These are phyloP conservation scores for Arthrinium phaeospermum DNA, from an alignment of 2,329 filamentous ascomycete species.

Conservation along the genomic window DNA sequence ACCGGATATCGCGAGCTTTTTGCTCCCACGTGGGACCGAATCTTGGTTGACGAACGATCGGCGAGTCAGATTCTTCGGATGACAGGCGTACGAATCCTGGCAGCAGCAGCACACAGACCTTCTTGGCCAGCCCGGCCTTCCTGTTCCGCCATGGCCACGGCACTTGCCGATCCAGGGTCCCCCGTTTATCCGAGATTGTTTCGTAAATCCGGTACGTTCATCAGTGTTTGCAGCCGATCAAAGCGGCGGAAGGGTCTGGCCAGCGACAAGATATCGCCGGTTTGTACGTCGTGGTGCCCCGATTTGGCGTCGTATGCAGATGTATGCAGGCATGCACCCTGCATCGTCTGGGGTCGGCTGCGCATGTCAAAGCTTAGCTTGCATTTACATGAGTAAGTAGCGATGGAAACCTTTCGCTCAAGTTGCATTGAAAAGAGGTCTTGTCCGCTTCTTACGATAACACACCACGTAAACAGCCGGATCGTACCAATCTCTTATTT, in stretches of 20 bases:
- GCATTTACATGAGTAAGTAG: too few species aligned
- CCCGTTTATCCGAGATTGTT: background rate
- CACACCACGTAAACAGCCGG: too few species aligned
- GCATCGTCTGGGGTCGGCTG: too few species aligned
- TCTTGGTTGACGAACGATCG: background rate
- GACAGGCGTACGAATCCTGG: background rate
- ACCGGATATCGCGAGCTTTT: background rate
- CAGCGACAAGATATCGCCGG: background rate
- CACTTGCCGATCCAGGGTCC: background rate
- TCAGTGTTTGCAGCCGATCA: background rate
- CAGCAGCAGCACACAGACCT: background rate
- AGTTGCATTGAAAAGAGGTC: too few species aligned
- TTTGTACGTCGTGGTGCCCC: background rate
- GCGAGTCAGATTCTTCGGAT: background rate
- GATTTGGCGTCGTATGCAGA: background rate
- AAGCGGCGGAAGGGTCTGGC: background rate
- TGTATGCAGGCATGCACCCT: background rate
- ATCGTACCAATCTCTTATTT: too few species aligned
- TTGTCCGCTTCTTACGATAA: too few species aligned
- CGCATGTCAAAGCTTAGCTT: too few species aligned
- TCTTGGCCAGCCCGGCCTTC: background rate
- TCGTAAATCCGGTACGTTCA: background rate
- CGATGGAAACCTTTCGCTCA: too few species aligned
- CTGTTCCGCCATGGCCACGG: background rate
- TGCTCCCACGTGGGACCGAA: background rate